Base-by-base conservation (phyloP, 2,329 filamentous ascomycete species). In the Fusarium tjaetaba region DNA sequence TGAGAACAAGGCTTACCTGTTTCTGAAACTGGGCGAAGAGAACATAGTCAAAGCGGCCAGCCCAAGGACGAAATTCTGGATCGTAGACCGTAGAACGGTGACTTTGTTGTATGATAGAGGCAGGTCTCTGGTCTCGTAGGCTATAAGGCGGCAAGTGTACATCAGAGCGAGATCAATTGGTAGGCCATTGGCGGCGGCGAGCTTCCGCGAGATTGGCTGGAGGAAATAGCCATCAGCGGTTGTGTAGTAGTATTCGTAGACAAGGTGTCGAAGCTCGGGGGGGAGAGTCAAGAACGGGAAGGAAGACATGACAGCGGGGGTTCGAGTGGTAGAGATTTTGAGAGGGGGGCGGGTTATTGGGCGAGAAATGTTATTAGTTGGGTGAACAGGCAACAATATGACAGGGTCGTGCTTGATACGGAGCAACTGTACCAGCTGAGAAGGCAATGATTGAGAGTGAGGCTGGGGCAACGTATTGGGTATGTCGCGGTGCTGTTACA, bases 1-100 rank as follows among this genome's bases (percentile, higher is more conserved):
- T 0, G 1, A n/a, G 16, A 13, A 26, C 24, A 22, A 65, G 34
- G 0, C 1, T 13, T 0, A 41, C 0, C 2, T 49, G 38, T 13
- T 52, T 10, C 2, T 4, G 5, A 1, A 30, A 6, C 11, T 59
- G 52, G 0, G 22, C 14, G 4, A 10, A 2, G 0, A 43, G 51
- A 5, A 65, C 11, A 20, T 32, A 59, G 8, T 67, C 60, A 28
- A 67, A 46, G 20, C 64, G 51, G 22, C 52, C 60, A 11, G 48
- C 63, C 58, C 20, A 36, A 4, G 15, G 3, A 20, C 57, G 9
- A 1, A 24, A 65, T 4, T 63, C 24, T 2, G 63, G 28, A 24
- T n/a, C n/a, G 2, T 55, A 55, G 3, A 65, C 10, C 6, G 63
- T 65, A 0, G 48, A 48, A 7, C 41, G 5, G 28, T 30, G 4